Evolutionary conservation across 2,329 filamentous ascomycete species (phyloP).

Genomic region (Atkinsonella hypoxylon): DNA sequence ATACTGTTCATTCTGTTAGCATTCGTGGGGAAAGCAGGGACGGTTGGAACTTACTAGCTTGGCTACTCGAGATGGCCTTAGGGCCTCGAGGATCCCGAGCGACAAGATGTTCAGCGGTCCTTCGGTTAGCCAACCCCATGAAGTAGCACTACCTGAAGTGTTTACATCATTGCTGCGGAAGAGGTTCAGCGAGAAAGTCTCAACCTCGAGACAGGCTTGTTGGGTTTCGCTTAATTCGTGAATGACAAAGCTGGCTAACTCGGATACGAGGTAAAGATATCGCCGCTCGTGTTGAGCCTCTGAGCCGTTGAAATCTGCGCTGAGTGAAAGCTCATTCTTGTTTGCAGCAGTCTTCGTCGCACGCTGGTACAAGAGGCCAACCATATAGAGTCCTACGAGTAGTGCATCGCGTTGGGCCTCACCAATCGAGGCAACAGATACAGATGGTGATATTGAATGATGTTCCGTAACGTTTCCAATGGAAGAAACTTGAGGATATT

Average conservation of each 20-base stretch:
- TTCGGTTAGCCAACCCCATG: slow-evolving; percentile 22
- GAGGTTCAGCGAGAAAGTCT: slow-evolving; percentile 23
- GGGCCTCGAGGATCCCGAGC: slow-evolving; percentile 25
- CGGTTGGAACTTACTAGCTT: slow-evolving; percentile 19
- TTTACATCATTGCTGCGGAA: slow-evolving; percentile 22
- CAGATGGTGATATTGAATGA: background rate
- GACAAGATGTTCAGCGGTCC: slow-evolving; percentile 23
- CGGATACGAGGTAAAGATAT: slow-evolving; percentile 25
- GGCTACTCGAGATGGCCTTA: slow-evolving; percentile 22
- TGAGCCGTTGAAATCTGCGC: slow-evolving; percentile 18
- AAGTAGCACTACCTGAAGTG: background rate
- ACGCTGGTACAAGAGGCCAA: slow-evolving; percentile 29
- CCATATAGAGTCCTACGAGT: slow-evolving; percentile 23
- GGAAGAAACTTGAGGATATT: slow-evolving; percentile 17
- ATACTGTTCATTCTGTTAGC: slow-evolving; percentile 18
- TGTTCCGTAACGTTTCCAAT: slow-evolving; percentile 8
- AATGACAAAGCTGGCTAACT: slow-evolving; percentile 24
- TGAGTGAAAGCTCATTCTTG: slow-evolving; percentile 17
- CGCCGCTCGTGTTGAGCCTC: slow-evolving; percentile 18
- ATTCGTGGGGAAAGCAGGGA: background rate
- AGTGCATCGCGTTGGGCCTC: slow-evolving; percentile 26
- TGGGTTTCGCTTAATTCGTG: slow-evolving; percentile 26
- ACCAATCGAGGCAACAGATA: slow-evolving; percentile 11
- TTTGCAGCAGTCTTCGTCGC: slow-evolving; percentile 19
- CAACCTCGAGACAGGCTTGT: slow-evolving; percentile 20